These are phyloP conservation scores for Waltergamsia citrina DNA, from an alignment of 2,329 filamentous ascomycete genomes.

Conservation along the genomic window DNA sequence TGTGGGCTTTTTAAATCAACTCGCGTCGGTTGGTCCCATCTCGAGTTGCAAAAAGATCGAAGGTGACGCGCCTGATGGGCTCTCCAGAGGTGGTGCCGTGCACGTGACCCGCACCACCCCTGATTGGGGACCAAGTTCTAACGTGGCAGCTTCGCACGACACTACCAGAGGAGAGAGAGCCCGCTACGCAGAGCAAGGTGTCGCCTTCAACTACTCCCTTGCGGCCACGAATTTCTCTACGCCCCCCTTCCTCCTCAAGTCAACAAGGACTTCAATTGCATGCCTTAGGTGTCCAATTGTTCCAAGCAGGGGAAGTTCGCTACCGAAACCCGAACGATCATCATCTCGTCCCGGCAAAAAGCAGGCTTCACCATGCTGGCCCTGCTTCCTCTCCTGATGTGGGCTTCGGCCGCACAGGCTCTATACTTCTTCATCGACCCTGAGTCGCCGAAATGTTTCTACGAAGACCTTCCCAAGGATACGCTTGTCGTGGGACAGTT, in stretches of 20 bases:
- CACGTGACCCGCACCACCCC: slow-evolving; percentile 25
- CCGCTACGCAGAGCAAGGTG: no score
- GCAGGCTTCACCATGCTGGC: slow-evolving; percentile 40
- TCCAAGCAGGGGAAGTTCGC: background rate
- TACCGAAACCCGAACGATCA: background rate
- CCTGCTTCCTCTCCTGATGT: slow-evolving; percentile 55
- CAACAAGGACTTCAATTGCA: no score
- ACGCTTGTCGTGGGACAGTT: slow-evolving; percentile 93
- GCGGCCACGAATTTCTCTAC: no score
- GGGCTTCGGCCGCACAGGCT: slow-evolving; percentile 61
- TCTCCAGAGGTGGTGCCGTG: no score
- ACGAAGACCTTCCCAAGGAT: slow-evolving; percentile 95
- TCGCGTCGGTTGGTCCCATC: no score
- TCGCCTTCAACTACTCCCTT: no score
- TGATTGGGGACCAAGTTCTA: slow-evolving; percentile 26
- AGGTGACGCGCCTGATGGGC: slow-evolving; percentile 1
- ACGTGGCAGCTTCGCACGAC: slow-evolving; percentile 40
- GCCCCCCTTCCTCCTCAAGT: slow-evolving; percentile 1
- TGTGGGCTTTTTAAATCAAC: no score
- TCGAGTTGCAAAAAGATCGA: no score
- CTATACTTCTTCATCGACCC: slow-evolving; percentile 96
- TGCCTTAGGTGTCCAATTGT: no score
- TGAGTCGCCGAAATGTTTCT: slow-evolving; percentile 85
- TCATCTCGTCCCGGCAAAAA: background rate
- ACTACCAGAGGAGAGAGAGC: no score